A percentile compares a stretch with the other conserved stretches of the same genome.
Conservation (phyloP, 169 alveolate genomes). For the Plasmodium knowlesi region DNA sequence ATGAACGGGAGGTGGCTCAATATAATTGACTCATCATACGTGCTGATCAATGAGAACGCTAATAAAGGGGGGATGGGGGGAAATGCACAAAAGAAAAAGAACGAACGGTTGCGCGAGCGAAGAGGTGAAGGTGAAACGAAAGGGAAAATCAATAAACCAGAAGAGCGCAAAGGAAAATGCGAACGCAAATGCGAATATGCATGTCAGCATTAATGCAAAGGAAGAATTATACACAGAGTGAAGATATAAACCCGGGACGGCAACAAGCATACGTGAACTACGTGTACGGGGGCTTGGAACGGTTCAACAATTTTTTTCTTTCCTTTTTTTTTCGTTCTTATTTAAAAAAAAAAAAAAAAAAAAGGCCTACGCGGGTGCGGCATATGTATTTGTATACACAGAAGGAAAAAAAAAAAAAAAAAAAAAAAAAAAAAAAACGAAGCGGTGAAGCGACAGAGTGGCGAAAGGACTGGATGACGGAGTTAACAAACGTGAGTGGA, state of each 20-base stretch:
- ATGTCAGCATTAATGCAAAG: not conserved
- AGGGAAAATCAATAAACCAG: not conserved
- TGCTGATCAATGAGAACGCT: slow-evolving; percentile 9
- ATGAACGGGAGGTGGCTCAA: not conserved
- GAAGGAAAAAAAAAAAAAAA: not conserved
- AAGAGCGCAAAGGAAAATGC: not conserved
- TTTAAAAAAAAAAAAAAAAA: not conserved
- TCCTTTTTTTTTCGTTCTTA: not conserved
- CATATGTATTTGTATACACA: not conserved
- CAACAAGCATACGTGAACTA: not conserved
- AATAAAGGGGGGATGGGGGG: not conserved
- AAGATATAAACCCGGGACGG: not conserved
- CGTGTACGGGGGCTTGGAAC: not conserved
- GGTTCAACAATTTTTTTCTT: not conserved
- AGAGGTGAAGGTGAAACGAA: not conserved
- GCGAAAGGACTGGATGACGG: not conserved
- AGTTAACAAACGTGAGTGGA: not conserved
- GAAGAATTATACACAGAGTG: not conserved
- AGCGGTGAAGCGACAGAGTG: not conserved
- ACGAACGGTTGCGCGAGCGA: not conserved
- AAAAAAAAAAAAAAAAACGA: not conserved
- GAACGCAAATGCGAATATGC: not conserved
- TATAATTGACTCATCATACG: slow-evolving; percentile 6
- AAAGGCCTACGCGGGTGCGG: not conserved
- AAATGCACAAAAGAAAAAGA: not conserved